Base-by-base conservation (phyloP, 192 early-diverging fungal genomes). In the Umbelopsis isabellina region DNA sequence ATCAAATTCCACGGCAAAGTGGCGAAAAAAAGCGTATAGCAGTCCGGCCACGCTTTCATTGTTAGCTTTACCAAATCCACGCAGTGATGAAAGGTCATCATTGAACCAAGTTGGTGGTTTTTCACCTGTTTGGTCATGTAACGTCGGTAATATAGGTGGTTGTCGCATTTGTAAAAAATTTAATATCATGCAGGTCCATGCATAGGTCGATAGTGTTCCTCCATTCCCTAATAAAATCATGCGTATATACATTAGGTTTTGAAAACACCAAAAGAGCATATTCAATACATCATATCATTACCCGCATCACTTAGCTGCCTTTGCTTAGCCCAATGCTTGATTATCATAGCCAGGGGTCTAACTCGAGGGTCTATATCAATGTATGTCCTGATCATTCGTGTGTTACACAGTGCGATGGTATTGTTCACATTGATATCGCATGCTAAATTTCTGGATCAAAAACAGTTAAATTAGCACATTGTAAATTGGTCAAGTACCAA, bases 381-480 rank as follows among this genome's bases (percentile, higher is more conserved):
- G 86, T 96, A 97, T 8, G 91, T 91, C 78, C 90, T 88, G 73
- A 98, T 90, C 86, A 97, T 88, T 41, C 83, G 79, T 23, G 97
- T 95, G 78, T 98, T 98, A 75, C 91, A 84, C 49, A 98, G 78
- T 13, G 95, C 95, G 48, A 96, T 72, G 2, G 92, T 89, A 79
- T 95, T 97, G 82, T 97, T 97, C 65, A 98, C 89, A 80, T 97
- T 97, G 72, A 96, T 91, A 74, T 98, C 96, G 68, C 94, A 95
- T 2, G 93, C 87, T 11, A 96, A 70, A 27, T 86, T 65, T 51
- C 91, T 93, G 76, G 25, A 10, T 21, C 21, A 16, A 35, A 25
- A 11, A 11, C 25, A 47, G 23, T 9, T 65, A 65, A 37, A 21
- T 68, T 65, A 45, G 25, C 66, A 10, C 66, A 10, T 15, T 65